phyloP scores from a whole-genome alignment of 345 rosid genomes.

The Zanthoxylum bungeanum region DNA sequence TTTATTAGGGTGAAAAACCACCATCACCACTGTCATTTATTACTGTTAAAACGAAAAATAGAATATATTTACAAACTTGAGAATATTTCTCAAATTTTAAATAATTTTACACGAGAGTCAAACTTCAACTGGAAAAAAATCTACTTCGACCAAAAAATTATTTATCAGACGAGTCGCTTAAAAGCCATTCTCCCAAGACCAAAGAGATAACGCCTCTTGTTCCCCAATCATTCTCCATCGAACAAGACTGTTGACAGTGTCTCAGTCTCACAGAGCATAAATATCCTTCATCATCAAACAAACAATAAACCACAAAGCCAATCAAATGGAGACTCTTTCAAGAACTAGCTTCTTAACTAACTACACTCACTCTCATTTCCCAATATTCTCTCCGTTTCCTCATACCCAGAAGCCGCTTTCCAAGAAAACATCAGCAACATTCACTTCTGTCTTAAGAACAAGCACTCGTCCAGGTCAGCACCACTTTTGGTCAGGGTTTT shows the following conservation, averaged over 20 bases:
- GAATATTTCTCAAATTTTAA: no score
- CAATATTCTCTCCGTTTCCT: constrained; percentile 21
- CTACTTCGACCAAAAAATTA: no score
- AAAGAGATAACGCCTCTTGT: constrained; percentile 3
- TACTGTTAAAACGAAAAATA: no score
- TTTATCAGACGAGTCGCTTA: no score
- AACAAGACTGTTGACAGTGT: neutral
- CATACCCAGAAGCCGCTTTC: constrained; percentile 28
- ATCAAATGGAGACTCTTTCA: constrained; percentile 55
- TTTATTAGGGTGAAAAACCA: no score
- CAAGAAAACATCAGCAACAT: constrained; percentile 18
- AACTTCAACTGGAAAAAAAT: no score
- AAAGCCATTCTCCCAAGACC: no score
- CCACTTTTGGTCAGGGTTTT: neutral
- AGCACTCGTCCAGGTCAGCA: constrained; percentile 49
- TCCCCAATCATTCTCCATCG: neutral
- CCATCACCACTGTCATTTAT: no score
- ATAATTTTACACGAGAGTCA: no score
- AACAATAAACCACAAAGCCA: neutral
- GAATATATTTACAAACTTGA: no score
- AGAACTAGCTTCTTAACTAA: constrained; percentile 44
- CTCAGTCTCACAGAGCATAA: neutral
- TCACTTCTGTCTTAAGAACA: constrained; percentile 40
- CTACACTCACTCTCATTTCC: constrained; percentile 22
- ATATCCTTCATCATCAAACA: neutral